Conservation (phyloP, 2,329 filamentous ascomycete genomes). For the Sporothrix curviconia region DNA sequence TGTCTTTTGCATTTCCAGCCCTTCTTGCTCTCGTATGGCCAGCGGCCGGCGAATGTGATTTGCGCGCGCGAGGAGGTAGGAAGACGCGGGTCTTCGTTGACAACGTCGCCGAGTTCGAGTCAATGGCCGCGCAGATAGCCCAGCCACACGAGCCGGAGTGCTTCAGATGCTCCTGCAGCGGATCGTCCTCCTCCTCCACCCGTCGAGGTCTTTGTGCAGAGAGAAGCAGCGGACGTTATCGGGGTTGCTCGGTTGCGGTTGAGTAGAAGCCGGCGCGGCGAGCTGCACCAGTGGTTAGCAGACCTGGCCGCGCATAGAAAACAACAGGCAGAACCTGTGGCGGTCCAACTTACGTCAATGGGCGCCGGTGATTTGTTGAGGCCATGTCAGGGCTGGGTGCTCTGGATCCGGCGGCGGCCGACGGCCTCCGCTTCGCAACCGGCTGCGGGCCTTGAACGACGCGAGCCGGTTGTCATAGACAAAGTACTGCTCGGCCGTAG, state of each 20-base stretch:
- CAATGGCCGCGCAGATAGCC: slow-evolving; percentile 64
- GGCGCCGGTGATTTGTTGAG: slow-evolving; percentile 63
- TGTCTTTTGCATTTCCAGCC: slow-evolving; percentile 84
- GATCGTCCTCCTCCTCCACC: slow-evolving; percentile 83
- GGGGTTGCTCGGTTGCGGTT: slow-evolving; percentile 63
- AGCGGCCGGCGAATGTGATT: slow-evolving; percentile 74
- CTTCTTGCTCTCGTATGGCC: slow-evolving; percentile 84
- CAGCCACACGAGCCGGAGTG: slow-evolving; percentile 80
- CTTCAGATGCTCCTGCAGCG: slow-evolving; percentile 76
- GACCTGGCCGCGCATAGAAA: slow-evolving; percentile 27
- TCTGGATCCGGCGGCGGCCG: slow-evolving; percentile 54
- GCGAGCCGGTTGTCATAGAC: slow-evolving; percentile 71
- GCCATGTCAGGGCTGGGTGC: slow-evolving; percentile 62
- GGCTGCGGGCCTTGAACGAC: slow-evolving; percentile 65
- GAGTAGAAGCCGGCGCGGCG: slow-evolving; percentile 90
- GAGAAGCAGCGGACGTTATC: slow-evolving; percentile 91
- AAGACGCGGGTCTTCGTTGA: slow-evolving; percentile 66
- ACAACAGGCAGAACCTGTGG: slow-evolving; percentile 30
- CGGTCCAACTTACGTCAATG: slow-evolving; percentile 47
- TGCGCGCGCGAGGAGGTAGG: slow-evolving; percentile 68
- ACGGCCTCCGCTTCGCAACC: slow-evolving; percentile 62
- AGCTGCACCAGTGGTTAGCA: slow-evolving; percentile 47
- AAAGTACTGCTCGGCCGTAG: slow-evolving; percentile 43
- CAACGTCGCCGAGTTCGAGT: slow-evolving; percentile 56
- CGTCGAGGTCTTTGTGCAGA: slow-evolving; percentile 76